These are phyloP conservation scores for Gleditsia sinensis DNA, from an alignment of 306 rosid species.

Conservation along the genomic window DNA sequence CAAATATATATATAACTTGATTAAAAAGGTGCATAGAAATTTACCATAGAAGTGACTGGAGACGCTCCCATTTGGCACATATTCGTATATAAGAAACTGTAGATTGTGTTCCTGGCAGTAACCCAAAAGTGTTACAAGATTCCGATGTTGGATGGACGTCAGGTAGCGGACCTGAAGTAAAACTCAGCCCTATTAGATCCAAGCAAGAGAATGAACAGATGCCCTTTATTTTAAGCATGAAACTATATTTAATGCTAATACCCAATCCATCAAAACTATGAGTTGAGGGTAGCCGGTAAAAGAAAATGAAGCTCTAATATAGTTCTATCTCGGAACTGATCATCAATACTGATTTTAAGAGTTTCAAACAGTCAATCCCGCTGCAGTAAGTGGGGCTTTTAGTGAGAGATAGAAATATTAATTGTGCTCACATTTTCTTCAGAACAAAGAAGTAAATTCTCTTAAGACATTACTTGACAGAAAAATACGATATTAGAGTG, in stretches of 20 bases:
- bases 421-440: conserved; percentile 22
- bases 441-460: neutral
- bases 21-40: conserved; percentile 36
- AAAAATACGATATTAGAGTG: neutral
- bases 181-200: conserved; percentile 42
- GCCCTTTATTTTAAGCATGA: neutral
- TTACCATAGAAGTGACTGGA: conserved; percentile 96
- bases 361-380: neutral
- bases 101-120: conserved; percentile 88
- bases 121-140: conserved; percentile 81
- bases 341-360: conserved; percentile 6
- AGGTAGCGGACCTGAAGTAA: conserved; percentile 80
- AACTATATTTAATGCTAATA: neutral
- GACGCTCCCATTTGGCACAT: conserved; percentile 88
- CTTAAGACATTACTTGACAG: conserved; percentile 1
- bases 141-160: conserved; percentile 78
- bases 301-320: neutral
- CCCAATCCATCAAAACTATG: conserved; percentile 19
- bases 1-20: neutral
- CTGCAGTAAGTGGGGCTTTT: neutral
- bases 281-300: neutral
- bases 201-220: conserved; percentile 39
- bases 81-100: conserved; percentile 88
- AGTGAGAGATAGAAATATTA: conserved; percentile 2
- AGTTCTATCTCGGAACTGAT: neutral